Base-by-base conservation (phyloP, 2,329 filamentous ascomycete species). In the Zymoseptoria brevis region DNA sequence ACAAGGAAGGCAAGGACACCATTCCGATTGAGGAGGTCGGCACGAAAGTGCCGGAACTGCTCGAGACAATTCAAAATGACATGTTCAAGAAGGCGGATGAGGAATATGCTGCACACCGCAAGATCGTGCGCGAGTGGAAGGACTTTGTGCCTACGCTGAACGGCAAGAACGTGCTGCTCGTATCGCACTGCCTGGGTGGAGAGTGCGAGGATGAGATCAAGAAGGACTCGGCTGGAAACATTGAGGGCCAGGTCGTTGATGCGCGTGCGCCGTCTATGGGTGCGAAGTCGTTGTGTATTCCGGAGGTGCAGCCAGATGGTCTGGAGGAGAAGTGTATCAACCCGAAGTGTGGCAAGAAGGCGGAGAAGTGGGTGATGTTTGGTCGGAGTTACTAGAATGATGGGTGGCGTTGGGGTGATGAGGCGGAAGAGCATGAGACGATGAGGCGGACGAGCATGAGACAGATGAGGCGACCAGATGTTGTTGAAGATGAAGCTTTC, bases 201-300 rank as follows among this genome's bases (percentile, higher is more conserved):
- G 85, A 89, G 73, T 97, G 93, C 72, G 93, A 96, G 77, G 93
- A 96, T 69, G 85, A 90, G 74, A 90, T 97, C 79, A 97, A 97
- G 83, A 90, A 95, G 58, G 81, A 92, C 72, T 96, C 90, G 63
- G 90, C 88, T 50, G 87, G 88, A 64, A 88, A 86, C 67, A 86
- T 86, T 59, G 81, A 85, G 57, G 84, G 78, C 26, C 76, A 77
- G 79, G 88, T 89, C 79, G 72, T 72, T 2, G 85, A 95, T 82
- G 80, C 87, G 69, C 83, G 83, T 66, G 86, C 85, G 57, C 87
- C 87, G 60, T 85, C 83, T 62, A 90, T 90, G 87, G 87, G 87
- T 52, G 87, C 87, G 61, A 90, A 90, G 79, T 85, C 82, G 68
- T 78, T 90, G 71, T 90, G 87, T 71, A 89, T 89, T 78, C 87